Evolutionary conservation across 768 basidiomycete genomes (phyloP), one percentile per base, ranked within the genome.

Genomic region (Amanita pallidorosea): DNA sequence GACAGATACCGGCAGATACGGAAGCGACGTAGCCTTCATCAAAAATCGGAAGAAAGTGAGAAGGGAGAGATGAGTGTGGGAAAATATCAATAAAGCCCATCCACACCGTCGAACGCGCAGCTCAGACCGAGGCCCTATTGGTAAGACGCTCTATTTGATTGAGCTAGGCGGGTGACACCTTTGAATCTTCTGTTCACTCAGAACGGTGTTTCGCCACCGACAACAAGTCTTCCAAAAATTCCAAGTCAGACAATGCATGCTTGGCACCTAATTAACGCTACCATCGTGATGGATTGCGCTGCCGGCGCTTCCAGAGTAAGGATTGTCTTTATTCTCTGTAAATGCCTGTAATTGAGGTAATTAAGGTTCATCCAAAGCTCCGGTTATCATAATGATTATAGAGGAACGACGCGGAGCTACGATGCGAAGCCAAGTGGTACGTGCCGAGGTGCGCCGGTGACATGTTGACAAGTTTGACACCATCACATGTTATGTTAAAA

Each of bases 61-160:
- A 47, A 25, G 17, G 31, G 36, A 11, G 42, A 42, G 31, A n/a
- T 31, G 7, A 7, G n/a, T 27, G 47, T 38, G 47, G 13, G 35
- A 45, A 37, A 45, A 22, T 2, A 15, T 22, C 11, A 20, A 7
- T 20, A 22, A 49, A 27, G 81, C 80, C 81, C 81, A 81, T 23
- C 79, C 80, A 81, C 81, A 80, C 81, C 80, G 75, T 83, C 81
- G 81, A 83, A 83, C 81, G 80, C 81, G 81, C 81, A 83, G 79
- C 81, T 83, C 78, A 83, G 81, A 83, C 83, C 36, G 45, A n/a
- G n/a, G n/a, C n/a, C 51, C 45, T 36, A 33, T 40, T 31, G 45
- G 22, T 34, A 57, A 52, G 52, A 67, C 74, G 76, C 76, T 76
- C 75, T 76, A 75, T 70, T 75, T 75, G 72, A 76, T 77, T 76